A percentile compares a stretch with the other conserved stretches of the same genome.
phyloP scores from a whole-genome alignment of 768 basidiomycete species.

The Auriscalpium orientale region DNA sequence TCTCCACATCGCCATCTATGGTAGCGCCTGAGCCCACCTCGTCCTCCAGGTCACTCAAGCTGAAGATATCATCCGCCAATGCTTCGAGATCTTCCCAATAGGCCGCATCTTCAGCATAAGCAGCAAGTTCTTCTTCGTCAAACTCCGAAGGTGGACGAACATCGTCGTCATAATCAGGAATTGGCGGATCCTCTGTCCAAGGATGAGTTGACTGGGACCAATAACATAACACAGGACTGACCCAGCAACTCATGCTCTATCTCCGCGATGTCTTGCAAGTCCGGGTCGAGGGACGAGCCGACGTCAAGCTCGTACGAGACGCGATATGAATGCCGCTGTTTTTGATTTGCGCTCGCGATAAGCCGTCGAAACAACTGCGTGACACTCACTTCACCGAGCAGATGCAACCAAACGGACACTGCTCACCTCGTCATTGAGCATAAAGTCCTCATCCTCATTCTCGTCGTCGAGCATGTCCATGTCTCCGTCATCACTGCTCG shows the following conservation, averaged over 20 bases:
- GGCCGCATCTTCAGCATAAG: conserved; percentile 50
- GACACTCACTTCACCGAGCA: neutral
- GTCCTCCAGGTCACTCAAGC: conserved; percentile 1
- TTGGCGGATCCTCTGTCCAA: too few relatives aligned
- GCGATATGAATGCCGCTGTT: conserved; percentile 44
- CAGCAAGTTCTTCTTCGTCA: conserved; percentile 49
- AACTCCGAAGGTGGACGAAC: conserved; percentile 16
- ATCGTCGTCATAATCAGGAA: conserved; percentile 1
- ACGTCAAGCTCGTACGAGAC: conserved; percentile 62
- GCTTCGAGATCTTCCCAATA: conserved; percentile 18
- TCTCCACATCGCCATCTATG: too few relatives aligned
- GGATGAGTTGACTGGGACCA: too few relatives aligned
- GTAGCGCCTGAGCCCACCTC: too few relatives aligned
- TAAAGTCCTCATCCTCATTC: conserved; percentile 5
- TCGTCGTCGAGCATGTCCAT: conserved; percentile 13
- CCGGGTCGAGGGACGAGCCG: conserved; percentile 71
- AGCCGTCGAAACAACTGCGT: conserved; percentile 60
- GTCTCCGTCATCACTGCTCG: conserved; percentile 20
- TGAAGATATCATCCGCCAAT: neutral
- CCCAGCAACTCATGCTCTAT: conserved; percentile 56
- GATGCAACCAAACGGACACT: too few relatives aligned
- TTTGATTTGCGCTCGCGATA: conserved; percentile 45
- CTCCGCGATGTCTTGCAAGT: conserved; percentile 50
- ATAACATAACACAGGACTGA: conserved; percentile 13
- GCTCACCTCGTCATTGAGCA: conserved; percentile 20